phyloP scores from a whole-genome alignment of 164 flowering plant species.

The Chimonanthus praecox region DNA sequence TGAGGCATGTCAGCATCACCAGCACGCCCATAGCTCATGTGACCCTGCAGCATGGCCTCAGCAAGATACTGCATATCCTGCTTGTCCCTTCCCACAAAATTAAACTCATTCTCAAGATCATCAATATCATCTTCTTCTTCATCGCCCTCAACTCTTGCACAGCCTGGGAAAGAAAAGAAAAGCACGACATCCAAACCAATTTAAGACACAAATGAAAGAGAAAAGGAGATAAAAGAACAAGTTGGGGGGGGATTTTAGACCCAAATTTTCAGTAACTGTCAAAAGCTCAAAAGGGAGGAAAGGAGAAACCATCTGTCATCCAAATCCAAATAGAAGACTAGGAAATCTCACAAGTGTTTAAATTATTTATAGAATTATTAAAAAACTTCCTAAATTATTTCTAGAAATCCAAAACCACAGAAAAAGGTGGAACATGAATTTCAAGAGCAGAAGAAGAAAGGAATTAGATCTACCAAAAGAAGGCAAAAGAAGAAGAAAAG shows the following conservation, averaged over 20 bases:
- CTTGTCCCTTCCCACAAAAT: constrained; percentile 25
- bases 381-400: not conserved
- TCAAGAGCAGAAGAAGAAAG: not conserved
- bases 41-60: constrained; percentile 34
- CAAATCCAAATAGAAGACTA: no score
- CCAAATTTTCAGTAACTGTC: not conserved
- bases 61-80: constrained; percentile 31
- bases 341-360: not conserved
- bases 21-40: constrained; percentile 33
- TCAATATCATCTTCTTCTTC: constrained; percentile 60
- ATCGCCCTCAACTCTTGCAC: constrained; percentile 57
- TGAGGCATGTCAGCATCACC: constrained; percentile 34
- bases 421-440: not conserved
- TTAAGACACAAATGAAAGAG: not conserved
- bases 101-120: constrained; percentile 57
- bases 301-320: not conserved
- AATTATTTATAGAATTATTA: not conserved
- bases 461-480: not conserved
- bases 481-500: not conserved
- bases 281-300: not conserved
- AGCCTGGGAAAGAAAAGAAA: constrained; percentile 29
- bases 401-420: not conserved
- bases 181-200: not conserved
- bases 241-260: not conserved
- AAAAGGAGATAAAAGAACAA: not conserved